A percentile compares a stretch with the other conserved stretches of the same genome.
Evolutionary conservation across 208 protist genomes (phyloP).

Genomic region (Acanthamoeba healyi): DNA sequence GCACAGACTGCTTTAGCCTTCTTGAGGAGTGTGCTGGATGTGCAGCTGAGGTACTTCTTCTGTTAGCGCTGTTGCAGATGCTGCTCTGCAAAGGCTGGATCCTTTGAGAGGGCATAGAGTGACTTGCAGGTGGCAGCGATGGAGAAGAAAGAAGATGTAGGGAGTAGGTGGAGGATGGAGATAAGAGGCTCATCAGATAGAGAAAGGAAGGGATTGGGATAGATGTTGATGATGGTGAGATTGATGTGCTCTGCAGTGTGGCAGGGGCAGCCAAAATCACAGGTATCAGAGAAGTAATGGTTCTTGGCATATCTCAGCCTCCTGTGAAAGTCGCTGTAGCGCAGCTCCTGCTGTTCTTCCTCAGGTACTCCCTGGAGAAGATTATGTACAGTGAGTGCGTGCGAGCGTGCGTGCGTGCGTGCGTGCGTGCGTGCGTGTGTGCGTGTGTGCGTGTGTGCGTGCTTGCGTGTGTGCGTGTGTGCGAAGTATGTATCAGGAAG

Average conservation of each 20-base stretch:
- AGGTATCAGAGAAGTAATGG: not conserved
- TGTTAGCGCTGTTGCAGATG: not conserved
- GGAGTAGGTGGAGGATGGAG: not conserved
- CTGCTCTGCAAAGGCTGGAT: not conserved
- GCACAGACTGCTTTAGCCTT: not conserved
- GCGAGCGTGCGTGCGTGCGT: too few species aligned
- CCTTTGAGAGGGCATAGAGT: not conserved
- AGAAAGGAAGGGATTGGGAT: not conserved
- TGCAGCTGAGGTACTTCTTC: not conserved
- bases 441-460: too few species aligned
- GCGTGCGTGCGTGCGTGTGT: too few species aligned
- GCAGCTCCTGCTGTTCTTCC: not conserved
- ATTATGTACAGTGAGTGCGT: not conserved
- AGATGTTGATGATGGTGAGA: not conserved
- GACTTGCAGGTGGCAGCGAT: not conserved
- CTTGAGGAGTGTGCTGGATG: not conserved
- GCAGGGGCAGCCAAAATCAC: not conserved
- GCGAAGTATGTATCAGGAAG: too few species aligned
- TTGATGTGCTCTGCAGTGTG: not conserved
- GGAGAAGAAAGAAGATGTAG: not conserved
- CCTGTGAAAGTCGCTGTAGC: not conserved
- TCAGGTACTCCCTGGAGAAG: not conserved
- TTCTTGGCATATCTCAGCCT: slow-evolving; percentile 5
- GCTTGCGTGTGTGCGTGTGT: too few species aligned
- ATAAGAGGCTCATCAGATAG: not conserved